Evolutionary conservation across 768 basidiomycete genomes (phyloP).

Genomic region (Termitomyces sp.): DNA sequence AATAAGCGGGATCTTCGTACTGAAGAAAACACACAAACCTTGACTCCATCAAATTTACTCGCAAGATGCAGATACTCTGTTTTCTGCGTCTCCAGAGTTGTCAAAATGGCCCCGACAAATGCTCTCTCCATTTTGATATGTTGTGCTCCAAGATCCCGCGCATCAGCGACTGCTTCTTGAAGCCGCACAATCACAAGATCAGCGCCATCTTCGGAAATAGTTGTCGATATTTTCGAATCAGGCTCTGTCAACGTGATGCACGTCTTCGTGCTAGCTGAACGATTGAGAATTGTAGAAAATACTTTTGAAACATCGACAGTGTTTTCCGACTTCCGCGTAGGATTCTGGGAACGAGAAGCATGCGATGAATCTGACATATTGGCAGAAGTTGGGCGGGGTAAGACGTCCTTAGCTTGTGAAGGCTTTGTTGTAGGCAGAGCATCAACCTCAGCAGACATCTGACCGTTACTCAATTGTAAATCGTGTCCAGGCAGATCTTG

Average conservation of each 20-base stretch:
- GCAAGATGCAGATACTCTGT: conserved; percentile 61
- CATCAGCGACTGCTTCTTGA: conserved; percentile 56
- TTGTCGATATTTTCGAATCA: conserved; percentile 20
- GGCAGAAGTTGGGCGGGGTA: conserved; percentile 4
- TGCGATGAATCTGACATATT: conserved; percentile 6
- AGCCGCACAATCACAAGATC: conserved; percentile 46
- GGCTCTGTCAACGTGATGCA: conserved; percentile 44
- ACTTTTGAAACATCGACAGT: neutral
- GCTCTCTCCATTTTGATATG: conserved; percentile 68
- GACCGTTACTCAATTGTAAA: neutral
- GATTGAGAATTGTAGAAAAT: neutral
- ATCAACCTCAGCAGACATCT: neutral
- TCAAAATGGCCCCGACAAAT: conserved; percentile 66
- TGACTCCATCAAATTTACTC: conserved; percentile 76
- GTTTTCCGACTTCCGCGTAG: neutral
- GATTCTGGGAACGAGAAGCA: neutral
- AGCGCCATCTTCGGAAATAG: conserved; percentile 28
- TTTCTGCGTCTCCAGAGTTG: conserved; percentile 58
- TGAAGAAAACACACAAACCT: conserved; percentile 45
- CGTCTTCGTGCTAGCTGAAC: conserved; percentile 13
- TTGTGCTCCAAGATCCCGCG: conserved; percentile 50
- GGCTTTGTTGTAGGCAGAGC: conserved; percentile 1
- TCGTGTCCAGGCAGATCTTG: neutral
- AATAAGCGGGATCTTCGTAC: neutral
- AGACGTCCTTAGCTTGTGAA: conserved; percentile 6